Base-by-base conservation (phyloP, 768 basidiomycete genomes). In the Aureoboletus auriporus region DNA sequence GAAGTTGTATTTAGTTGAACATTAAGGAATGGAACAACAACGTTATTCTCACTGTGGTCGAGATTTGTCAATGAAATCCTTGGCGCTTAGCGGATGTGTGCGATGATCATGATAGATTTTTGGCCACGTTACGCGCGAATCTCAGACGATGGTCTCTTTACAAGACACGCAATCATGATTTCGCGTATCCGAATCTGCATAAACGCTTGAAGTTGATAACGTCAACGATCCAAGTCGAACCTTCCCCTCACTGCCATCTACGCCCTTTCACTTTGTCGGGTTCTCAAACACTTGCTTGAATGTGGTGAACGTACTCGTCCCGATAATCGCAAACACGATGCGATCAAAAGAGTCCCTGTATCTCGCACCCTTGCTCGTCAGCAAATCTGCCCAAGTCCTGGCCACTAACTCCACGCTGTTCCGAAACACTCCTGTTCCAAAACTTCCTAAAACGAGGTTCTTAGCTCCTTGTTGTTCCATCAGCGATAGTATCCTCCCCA, bases 361-460 rank as follows among this genome's bases (percentile, higher is more conserved):
- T n/a, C 79, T 69, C 27, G 80, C 77, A 1, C 68, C 71, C 6
- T 73, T 67, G 3, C 60, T 67, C 4, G 66, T 66, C 38, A 89
- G 65, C 27, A 86, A 65, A 45, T 86, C 80, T 39, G 73, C 77
- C 82, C 87, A 90, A 38, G 83, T 73, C 30, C 62, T 67, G 6
- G 83, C 86, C 13, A 89, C 74, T 43, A 74, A 68, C 36, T 66
- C 60, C 20, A 86, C 76, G 30, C 75, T 69, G 64, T 90, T 90
- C 47, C 71, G 72, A 66, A 89, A 90, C 3, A 84, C 86, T 3
- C 88, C 87, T 1, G 88, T 89, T 11, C 87, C 87, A 62, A 86
- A 90, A 55, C 81, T 82, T 29, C 88, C 87, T 27, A 90, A 67
- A 0, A 89, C 80, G 41, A 89, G 52, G 55, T 80, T 73, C 59